Percentiles rank a stretch among this genome's conserved stretches.
These are phyloP conservation scores for Ceratobasidium sp. DNA, from an alignment of 1,284 basidiomycete species.

Conservation along the genomic window DNA sequence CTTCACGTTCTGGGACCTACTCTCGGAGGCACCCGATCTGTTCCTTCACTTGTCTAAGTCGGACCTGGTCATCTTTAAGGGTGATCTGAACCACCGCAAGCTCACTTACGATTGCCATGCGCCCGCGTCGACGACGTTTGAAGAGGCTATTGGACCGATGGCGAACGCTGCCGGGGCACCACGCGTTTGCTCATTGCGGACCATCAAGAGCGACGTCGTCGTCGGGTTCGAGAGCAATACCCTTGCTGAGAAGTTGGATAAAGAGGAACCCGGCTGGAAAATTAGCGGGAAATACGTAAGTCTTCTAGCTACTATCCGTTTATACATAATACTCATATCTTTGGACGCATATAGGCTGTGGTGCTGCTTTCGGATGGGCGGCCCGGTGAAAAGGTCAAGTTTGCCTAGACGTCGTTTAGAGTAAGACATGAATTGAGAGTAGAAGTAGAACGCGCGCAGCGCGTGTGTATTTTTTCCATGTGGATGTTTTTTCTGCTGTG, in stretches of 20 bases:
- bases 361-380: slow-evolving; percentile 88
- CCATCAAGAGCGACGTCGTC: slow-evolving; percentile 74
- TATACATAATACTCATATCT: slow-evolving; percentile 43
- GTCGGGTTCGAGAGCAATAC: slow-evolving; percentile 73
- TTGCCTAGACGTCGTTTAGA: slow-evolving; percentile 62
- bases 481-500: background rate
- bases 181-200: slow-evolving; percentile 85
- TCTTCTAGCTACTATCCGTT: slow-evolving; percentile 48
- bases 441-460: no score
- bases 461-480: background rate
- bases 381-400: slow-evolving; percentile 83
- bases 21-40: slow-evolving; percentile 90
- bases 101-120: slow-evolving; percentile 95
- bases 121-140: slow-evolving; percentile 91
- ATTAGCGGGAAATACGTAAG: slow-evolving; percentile 95
- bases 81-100: slow-evolving; percentile 93
- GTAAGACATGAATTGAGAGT: background rate
- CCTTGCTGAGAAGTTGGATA: slow-evolving; percentile 84
- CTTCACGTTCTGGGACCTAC: slow-evolving; percentile 80
- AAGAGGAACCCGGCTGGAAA: slow-evolving; percentile 95
- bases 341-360: slow-evolving; percentile 70
- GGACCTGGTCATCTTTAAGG: slow-evolving; percentile 96
- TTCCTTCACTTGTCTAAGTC: slow-evolving; percentile 93
- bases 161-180: slow-evolving; percentile 91
- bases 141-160: slow-evolving; percentile 93